These are phyloP conservation scores for Fraxinus sp. DNA, from an alignment of 305 asterid species.

Conservation along the genomic window DNA sequence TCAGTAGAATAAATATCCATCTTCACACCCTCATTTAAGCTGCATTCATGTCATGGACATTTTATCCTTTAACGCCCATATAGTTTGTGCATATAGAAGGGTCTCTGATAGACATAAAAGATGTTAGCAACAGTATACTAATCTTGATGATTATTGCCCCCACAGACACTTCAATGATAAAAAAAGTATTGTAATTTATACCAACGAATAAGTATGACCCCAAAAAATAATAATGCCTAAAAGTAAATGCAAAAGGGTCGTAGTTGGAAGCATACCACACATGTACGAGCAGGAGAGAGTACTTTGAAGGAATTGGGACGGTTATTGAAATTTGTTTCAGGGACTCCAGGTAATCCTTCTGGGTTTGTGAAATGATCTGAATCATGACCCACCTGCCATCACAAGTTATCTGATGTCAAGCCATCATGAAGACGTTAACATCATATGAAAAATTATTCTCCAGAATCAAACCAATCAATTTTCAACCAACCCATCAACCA, in stretches of 20 bases:
- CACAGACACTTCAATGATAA: background rate
- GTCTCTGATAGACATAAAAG: background rate
- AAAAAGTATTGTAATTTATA: background rate
- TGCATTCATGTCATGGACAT: background rate
- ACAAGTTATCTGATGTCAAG: slow-evolving; percentile 5
- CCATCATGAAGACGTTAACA: background rate
- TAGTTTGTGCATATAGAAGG: background rate
- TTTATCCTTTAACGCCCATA: background rate
- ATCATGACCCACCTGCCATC: slow-evolving; percentile 67
- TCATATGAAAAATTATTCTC: background rate
- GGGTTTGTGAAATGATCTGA: slow-evolving; percentile 90
- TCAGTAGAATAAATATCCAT: background rate
- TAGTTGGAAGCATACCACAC: slow-evolving; percentile 60
- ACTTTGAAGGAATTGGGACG: slow-evolving; percentile 94
- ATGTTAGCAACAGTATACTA: background rate
- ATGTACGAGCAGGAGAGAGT: slow-evolving; percentile 80
- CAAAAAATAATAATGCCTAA: background rate
- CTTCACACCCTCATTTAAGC: background rate
- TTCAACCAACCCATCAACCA: background rate
- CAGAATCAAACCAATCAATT: background rate
- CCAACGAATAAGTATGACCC: background rate
- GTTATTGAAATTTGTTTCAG: slow-evolving; percentile 85
- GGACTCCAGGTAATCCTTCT: slow-evolving; percentile 95
- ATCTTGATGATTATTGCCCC: background rate
- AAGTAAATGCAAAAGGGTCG: background rate